Evolutionary conservation across 176 grass and related monocot genomes (phyloP).

Genomic region (Phyllostachys edulis): DNA sequence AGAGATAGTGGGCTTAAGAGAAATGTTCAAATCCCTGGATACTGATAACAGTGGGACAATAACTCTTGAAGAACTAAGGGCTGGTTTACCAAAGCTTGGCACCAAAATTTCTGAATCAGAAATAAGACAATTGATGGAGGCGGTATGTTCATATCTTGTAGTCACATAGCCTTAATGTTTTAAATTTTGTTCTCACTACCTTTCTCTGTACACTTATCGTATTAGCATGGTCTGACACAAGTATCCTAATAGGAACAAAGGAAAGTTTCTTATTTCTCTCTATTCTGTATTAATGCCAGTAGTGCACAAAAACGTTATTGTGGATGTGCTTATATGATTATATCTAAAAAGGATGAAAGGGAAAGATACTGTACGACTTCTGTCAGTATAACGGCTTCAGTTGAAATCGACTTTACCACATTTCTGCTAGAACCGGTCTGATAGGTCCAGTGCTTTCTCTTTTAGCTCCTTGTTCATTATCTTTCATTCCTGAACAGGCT

Average conservation of each 20-base stretch:
- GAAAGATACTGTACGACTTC: conserved; percentile 1
- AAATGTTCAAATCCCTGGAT: conserved; percentile 94
- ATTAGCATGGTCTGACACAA: background rate
- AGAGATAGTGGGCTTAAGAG: conserved; percentile 90
- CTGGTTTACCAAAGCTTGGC: conserved; percentile 91
- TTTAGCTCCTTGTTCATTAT: conserved; percentile 14
- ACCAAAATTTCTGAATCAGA: conserved; percentile 85
- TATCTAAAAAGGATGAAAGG: background rate
- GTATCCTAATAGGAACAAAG: background rate
- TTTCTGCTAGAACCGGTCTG: conserved; percentile 9
- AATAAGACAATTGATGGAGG: conserved; percentile 82
- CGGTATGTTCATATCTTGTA: conserved; percentile 53
- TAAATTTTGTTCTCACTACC: background rate
- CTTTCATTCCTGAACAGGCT: conserved; percentile 59
- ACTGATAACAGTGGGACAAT: conserved; percentile 92
- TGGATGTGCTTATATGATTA: background rate
- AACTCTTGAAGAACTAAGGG: conserved; percentile 85
- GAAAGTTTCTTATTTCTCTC: background rate
- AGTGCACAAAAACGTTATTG: background rate
- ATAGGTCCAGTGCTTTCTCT: background rate
- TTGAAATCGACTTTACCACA: background rate
- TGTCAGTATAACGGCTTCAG: background rate
- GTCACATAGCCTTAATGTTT: background rate
- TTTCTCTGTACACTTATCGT: background rate
- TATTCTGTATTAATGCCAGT: background rate